Percentiles rank a stretch among this genome's conserved stretches.
These are phyloP conservation scores for Raffaelea ambrosiae DNA, from an alignment of 2,329 filamentous ascomycete species.

Conservation along the genomic window DNA sequence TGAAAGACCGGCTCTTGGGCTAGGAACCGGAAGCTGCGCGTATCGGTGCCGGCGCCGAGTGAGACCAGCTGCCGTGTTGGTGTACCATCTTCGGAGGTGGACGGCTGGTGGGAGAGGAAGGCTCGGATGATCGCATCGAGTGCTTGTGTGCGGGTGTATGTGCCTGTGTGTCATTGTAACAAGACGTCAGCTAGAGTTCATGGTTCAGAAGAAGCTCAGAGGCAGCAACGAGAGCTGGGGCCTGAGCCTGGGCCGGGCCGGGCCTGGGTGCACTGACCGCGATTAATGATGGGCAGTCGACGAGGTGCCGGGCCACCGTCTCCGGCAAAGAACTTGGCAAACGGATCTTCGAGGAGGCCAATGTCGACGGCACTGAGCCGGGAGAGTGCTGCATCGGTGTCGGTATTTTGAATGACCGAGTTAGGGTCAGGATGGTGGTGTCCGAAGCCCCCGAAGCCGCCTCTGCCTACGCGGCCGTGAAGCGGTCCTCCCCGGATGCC, in stretches of 20 bases:
- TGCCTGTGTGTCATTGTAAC: constrained; percentile 55
- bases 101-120: constrained; percentile 48
- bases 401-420: constrained; percentile 74
- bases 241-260: too few relatives aligned
- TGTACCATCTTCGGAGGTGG: constrained; percentile 9
- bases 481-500: constrained; percentile 9
- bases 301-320: constrained; percentile 41
- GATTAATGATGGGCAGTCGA: constrained; percentile 84
- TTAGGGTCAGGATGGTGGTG: constrained; percentile 46
- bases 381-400: constrained; percentile 83
- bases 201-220: too few relatives aligned
- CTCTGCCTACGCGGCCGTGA: constrained; percentile 1
- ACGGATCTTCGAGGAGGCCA: constrained; percentile 78
- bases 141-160: constrained; percentile 81
- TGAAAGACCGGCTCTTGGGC: constrained; percentile 22
- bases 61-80: constrained; percentile 70
- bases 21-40: constrained; percentile 71
- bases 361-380: constrained; percentile 79
- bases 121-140: constrained; percentile 68
- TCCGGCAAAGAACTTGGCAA: constrained; percentile 60
- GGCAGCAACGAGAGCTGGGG: too few relatives aligned
- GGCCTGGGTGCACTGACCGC: constrained; percentile 52
- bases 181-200: constrained; percentile 23
- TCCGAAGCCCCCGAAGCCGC: constrained; percentile 21
- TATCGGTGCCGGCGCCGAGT: constrained; percentile 89